A percentile compares a stretch with the other conserved stretches of the same genome.
phyloP scores from a whole-genome alignment of 768 basidiomycete species.

The Boletus patriciae region DNA sequence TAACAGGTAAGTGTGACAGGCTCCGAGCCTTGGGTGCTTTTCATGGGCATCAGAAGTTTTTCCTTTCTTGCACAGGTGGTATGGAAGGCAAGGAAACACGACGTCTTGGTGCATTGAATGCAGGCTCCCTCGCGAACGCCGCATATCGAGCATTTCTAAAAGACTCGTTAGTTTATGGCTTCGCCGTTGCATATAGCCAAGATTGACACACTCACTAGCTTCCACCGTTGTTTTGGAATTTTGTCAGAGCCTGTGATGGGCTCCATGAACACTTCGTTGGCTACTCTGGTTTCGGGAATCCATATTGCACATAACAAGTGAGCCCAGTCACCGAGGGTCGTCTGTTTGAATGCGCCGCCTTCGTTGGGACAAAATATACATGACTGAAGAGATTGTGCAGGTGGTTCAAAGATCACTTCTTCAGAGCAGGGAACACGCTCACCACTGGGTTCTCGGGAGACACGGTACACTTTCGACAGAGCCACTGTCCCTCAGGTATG shows the following conservation, averaged over 20 bases:
- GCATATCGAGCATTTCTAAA: conserved; percentile 64
- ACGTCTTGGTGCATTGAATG: conserved; percentile 90
- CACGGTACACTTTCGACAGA: conserved; percentile 97
- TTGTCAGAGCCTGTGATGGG: conserved; percentile 88
- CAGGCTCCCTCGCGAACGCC: conserved; percentile 74
- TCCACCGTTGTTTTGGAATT: conserved; percentile 91
- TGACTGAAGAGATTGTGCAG: conserved; percentile 47
- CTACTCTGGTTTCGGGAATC: conserved; percentile 92
- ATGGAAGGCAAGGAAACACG: conserved; percentile 93
- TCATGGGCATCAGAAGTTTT: conserved; percentile 85
- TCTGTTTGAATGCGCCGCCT: conserved; percentile 98
- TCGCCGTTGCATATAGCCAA: background rate
- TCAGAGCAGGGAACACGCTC: conserved; percentile 29
- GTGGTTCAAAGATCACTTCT: background rate
- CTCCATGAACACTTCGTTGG: conserved; percentile 97
- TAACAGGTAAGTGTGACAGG: conserved; percentile 72
- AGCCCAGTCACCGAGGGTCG: conserved; percentile 88
- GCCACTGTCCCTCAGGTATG: conserved; percentile 99
- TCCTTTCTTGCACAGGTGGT: conserved; percentile 89
- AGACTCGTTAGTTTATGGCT: conserved; percentile 9
- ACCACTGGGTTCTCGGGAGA: conserved; percentile 97
- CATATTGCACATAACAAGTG: conserved; percentile 97
- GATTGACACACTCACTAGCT: conserved; percentile 60
- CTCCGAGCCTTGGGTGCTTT: conserved; percentile 73
- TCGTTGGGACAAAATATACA: conserved; percentile 97